Percentiles rank a stretch among this genome's conserved stretches.
These are phyloP conservation scores for Penicillium bovifimosum DNA, from an alignment of 495 filamentous ascomycete genomes.

Conservation along the genomic window DNA sequence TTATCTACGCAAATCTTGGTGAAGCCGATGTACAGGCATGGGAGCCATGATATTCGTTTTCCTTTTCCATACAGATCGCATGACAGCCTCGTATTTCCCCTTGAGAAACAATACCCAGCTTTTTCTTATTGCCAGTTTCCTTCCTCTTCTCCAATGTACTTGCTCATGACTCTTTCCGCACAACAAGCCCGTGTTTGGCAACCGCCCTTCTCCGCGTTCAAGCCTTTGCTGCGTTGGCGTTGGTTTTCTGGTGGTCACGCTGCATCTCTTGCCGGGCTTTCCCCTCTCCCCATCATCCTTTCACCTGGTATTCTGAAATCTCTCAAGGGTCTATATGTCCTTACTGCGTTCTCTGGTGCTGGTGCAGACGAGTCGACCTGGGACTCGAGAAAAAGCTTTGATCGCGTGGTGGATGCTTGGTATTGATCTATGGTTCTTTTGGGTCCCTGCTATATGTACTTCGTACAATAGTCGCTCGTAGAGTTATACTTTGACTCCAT, in stretches of 20 bases:
- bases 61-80: slow-evolving; percentile 8
- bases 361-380: neutral
- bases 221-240: slow-evolving; percentile 12
- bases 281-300: neutral
- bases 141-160: slow-evolving; percentile 11
- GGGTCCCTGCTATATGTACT: neutral
- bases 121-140: slow-evolving; percentile 1
- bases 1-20: slow-evolving; percentile 13
- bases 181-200: slow-evolving; percentile 11
- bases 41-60: slow-evolving; percentile 2
- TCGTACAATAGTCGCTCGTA: neutral
- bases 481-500: neutral
- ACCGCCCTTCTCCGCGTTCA: slow-evolving; percentile 6
- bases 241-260: slow-evolving; percentile 10
- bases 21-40: slow-evolving; percentile 3
- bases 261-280: slow-evolving; percentile 4
- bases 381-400: slow-evolving; percentile 3
- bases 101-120: slow-evolving; percentile 11
- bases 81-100: slow-evolving; percentile 7
- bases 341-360: slow-evolving; percentile 4
- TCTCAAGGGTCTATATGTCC: slow-evolving; percentile 6
- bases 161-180: slow-evolving; percentile 15
- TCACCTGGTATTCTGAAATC: slow-evolving; percentile 4
- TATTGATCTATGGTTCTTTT: slow-evolving; percentile 5
- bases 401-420: slow-evolving; percentile 10